These are phyloP conservation scores for Eucalyptus rudis DNA, from an alignment of 345 rosid species.

Conservation along the genomic window DNA sequence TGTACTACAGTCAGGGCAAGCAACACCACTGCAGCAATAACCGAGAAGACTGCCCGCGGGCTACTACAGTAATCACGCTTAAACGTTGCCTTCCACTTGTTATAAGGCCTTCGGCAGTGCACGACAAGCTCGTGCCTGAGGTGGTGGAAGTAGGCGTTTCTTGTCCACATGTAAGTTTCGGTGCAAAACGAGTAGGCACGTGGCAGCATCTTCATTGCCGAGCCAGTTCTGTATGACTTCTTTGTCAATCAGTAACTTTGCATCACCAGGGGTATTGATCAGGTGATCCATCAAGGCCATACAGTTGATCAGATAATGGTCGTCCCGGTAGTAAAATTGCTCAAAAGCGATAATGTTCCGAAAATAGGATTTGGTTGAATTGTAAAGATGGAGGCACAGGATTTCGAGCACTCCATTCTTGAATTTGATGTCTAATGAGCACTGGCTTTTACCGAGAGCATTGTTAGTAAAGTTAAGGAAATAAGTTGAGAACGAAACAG, in stretches of 20 bases:
- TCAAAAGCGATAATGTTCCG: constrained; percentile 4
- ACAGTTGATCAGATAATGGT: neutral
- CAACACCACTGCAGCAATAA: neutral
- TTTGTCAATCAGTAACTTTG: neutral
- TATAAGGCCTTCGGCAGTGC: neutral
- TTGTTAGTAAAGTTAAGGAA: neutral
- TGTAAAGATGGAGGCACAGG: neutral
- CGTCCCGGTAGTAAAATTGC: neutral
- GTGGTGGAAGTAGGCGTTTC: neutral
- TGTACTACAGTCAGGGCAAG: neutral
- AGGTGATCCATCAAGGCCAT: neutral
- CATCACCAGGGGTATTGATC: neutral
- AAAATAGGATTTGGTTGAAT: neutral
- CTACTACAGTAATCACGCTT: neutral
- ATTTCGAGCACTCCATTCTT: neutral
- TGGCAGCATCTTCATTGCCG: neutral
- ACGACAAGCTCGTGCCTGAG: neutral
- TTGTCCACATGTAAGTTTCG: fast-evolving
- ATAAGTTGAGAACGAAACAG: no score
- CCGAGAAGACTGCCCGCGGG: neutral
- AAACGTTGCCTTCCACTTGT: neutral
- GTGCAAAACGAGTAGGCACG: neutral
- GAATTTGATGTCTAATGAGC: neutral
- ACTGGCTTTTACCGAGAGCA: neutral
- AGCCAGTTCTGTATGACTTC: neutral